Percentiles rank a stretch among this genome's conserved stretches.
Evolutionary conservation across 768 basidiomycete species (phyloP).

Genomic region (Royoungia palumana): DNA sequence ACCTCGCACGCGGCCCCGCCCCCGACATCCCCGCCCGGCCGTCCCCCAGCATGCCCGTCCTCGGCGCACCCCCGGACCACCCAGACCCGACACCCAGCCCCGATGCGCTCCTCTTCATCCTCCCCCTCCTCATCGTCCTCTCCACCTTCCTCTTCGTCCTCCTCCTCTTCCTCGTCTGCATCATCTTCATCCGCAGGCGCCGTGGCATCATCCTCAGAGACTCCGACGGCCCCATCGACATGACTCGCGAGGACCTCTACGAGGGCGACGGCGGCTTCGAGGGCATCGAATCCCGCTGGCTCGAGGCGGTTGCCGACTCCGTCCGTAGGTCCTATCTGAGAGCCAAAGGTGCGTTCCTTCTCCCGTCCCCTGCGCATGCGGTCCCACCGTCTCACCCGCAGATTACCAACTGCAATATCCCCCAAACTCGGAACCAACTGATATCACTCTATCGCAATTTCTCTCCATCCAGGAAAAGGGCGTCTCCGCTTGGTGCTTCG

Average conservation of each 20-base stretch:
- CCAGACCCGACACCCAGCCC: conserved; percentile 32
- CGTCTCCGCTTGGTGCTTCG: conserved; percentile 98
- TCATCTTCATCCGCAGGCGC: conserved; percentile 77
- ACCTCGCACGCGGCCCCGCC: too few species aligned
- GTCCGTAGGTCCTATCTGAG: conserved; percentile 70
- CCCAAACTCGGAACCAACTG: conserved; percentile 94
- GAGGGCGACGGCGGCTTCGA: conserved; percentile 94
- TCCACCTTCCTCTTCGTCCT: conserved; percentile 91
- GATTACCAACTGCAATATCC: conserved; percentile 86
- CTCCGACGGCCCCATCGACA: conserved; percentile 88
- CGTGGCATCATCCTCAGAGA: conserved; percentile 79
- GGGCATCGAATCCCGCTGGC: conserved; percentile 88
- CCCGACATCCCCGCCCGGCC: too few species aligned
- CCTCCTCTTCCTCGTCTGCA: conserved; percentile 85
- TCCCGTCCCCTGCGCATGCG: conserved; percentile 1
- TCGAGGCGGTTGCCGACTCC: conserved; percentile 73
- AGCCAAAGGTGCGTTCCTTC: conserved; percentile 69
- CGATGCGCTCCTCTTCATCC: conserved; percentile 79
- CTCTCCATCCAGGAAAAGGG: conserved; percentile 99
- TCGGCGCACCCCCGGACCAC: conserved; percentile 10
- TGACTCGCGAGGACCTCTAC: conserved; percentile 86
- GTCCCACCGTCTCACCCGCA: conserved; percentile 29
- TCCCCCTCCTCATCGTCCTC: conserved; percentile 91
- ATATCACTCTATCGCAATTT: conserved; percentile 98
- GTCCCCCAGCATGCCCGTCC: not conserved